Percentiles rank a stretch among this genome's conserved stretches.
Conservation (phyloP, 148 eudicot genomes). For the Cornus florida region DNA sequence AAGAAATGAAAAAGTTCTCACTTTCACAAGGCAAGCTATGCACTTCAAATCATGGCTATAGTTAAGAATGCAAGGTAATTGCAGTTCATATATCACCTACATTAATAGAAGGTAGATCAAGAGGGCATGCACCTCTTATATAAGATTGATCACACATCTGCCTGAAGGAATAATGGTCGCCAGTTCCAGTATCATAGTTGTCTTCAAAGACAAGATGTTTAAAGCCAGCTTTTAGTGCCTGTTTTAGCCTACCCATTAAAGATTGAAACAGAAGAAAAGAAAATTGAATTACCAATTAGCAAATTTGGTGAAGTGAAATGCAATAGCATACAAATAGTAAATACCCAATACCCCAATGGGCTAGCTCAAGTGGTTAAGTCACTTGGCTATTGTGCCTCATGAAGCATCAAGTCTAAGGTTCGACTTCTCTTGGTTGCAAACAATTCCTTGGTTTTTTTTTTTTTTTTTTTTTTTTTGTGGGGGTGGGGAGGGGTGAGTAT, state of each 20-base stretch:
- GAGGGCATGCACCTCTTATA: constrained; percentile 63
- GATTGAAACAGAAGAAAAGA: background rate
- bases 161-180: constrained; percentile 96
- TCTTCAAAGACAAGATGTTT: constrained; percentile 93
- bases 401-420: too few relatives aligned
- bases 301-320: background rate
- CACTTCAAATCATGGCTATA: constrained; percentile 1
- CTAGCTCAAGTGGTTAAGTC: too few relatives aligned
- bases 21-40: background rate
- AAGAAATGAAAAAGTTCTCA: background rate
- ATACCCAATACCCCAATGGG: background rate
- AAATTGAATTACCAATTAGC: background rate
- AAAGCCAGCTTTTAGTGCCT: constrained; percentile 94
- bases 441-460: too few relatives aligned
- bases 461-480: too few relatives aligned
- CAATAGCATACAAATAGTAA: background rate
- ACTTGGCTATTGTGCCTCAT: too few relatives aligned
- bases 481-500: too few relatives aligned
- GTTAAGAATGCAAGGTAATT: background rate
- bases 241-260: constrained; percentile 63
- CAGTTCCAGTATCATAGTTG: constrained; percentile 98
- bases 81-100: background rate
- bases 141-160: constrained; percentile 97
- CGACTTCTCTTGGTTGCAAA: too few relatives aligned
- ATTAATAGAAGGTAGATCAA: background rate